Percentiles rank a stretch among this genome's conserved stretches.
Conservation (phyloP, 805 yeast genomes). For the Metschnikowia proteae region DNA sequence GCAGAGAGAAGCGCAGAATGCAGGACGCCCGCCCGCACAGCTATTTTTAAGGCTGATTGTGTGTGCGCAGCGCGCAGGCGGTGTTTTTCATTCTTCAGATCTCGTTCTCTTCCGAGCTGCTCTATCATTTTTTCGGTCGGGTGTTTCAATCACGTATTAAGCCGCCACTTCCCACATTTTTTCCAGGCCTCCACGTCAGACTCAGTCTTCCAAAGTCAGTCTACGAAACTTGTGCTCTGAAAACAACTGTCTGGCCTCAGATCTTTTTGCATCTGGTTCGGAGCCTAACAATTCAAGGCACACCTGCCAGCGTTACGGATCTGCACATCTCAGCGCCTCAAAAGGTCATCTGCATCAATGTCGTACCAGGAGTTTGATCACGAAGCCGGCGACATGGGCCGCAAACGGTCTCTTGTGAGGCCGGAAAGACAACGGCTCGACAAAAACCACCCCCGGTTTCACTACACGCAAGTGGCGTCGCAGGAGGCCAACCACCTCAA, state of each 20-base stretch:
- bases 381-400: constrained; percentile 37
- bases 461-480: constrained; percentile 70
- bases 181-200: no score
- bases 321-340: background rate
- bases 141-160: constrained; percentile 1
- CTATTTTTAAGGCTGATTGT: background rate
- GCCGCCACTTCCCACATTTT: no score
- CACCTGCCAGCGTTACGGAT: no score
- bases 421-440: constrained; percentile 75
- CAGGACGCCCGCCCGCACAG: background rate
- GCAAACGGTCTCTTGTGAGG: constrained; percentile 72
- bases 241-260: no score
- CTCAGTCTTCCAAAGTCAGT: background rate
- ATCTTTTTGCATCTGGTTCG: no score
- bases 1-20: no score
- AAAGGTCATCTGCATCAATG: background rate
- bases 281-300: no score
- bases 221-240: background rate
- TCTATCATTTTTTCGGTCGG: background rate
- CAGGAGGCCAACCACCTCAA: constrained; percentile 59
- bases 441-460: constrained; percentile 70
- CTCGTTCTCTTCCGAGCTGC: background rate
- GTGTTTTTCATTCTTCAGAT: background rate
- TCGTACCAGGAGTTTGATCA: constrained; percentile 40
- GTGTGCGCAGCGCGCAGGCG: constrained; percentile 4